A percentile compares a stretch with the other conserved stretches of the same genome.
Conservation (phyloP, 495 filamentous ascomycete genomes). For the Penicillium salamii region DNA sequence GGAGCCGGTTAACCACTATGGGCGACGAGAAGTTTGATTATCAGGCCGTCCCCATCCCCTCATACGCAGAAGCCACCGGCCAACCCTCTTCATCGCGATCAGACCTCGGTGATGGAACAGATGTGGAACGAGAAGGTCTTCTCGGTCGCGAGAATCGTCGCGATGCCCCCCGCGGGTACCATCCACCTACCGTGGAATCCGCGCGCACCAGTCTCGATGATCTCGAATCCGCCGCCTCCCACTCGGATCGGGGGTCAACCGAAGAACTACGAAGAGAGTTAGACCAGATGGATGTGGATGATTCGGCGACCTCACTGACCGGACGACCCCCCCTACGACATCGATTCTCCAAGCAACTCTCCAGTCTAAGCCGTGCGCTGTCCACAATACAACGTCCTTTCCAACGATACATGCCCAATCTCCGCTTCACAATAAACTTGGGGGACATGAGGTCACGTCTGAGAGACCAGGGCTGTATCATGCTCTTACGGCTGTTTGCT, state of each 20-base stretch:
- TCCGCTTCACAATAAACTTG: constrained; percentile 36
- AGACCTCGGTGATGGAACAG: constrained; percentile 56
- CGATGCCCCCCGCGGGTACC: constrained; percentile 55
- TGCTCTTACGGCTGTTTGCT: constrained; percentile 69
- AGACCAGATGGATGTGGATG: constrained; percentile 85
- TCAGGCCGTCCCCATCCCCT: constrained; percentile 78
- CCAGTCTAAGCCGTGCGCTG: constrained; percentile 50
- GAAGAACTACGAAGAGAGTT: constrained; percentile 75
- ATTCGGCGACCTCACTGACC: constrained; percentile 52
- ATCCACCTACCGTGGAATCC: constrained; percentile 73
- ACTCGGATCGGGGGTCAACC: constrained; percentile 44
- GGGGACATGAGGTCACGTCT: constrained; percentile 25
- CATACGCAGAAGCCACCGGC: constrained; percentile 87
- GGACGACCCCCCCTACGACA: constrained; percentile 38
- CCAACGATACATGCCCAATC: constrained; percentile 44
- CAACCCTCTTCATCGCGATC: constrained; percentile 61
- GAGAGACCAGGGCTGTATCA: constrained; percentile 48
- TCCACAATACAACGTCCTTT: constrained; percentile 56
- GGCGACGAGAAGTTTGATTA: constrained; percentile 60
- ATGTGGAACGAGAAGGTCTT: constrained; percentile 62
- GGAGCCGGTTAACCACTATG: constrained; percentile 43
- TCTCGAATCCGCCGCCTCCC: constrained; percentile 40
- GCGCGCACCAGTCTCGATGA: constrained; percentile 60
- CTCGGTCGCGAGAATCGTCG: constrained; percentile 34
- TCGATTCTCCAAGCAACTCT: constrained; percentile 55